Evolutionary conservation across 148 eudicot species (phyloP).

Genomic region (Vaccinium myrtillus): DNA sequence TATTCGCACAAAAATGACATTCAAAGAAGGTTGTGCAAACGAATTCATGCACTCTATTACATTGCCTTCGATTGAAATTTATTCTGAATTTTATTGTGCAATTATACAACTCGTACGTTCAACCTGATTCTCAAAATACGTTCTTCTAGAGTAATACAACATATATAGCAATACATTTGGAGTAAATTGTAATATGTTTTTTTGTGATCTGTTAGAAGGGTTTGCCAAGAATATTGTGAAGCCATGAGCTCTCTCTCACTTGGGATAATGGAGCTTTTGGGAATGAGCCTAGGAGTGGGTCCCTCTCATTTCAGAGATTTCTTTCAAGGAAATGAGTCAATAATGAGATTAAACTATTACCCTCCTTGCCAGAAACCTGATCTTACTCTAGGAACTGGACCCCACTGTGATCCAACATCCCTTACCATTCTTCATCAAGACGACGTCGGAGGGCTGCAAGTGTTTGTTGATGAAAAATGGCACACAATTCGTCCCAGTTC

Average conservation of each 20-base stretch:
- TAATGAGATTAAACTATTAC: constrained; percentile 42
- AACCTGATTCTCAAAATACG: background rate
- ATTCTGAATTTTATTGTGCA: background rate
- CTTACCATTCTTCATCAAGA: constrained; percentile 52
- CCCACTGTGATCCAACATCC: constrained; percentile 53
- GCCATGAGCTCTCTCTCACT: constrained; percentile 40
- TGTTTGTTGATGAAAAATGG: constrained; percentile 41
- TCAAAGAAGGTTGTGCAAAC: too few relatives aligned
- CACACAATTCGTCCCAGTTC: constrained; percentile 31
- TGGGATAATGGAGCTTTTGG: constrained; percentile 43
- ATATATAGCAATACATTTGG: background rate
- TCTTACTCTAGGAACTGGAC: constrained; percentile 43
- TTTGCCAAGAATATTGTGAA: constrained; percentile 45
- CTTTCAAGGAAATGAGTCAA: constrained; percentile 38
- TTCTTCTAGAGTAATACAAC: too few relatives aligned
- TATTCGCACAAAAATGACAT: too few relatives aligned
- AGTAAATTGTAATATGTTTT: too few relatives aligned
- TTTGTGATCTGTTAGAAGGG: constrained; percentile 20
- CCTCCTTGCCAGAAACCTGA: constrained; percentile 41
- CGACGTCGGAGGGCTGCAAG: constrained; percentile 47
- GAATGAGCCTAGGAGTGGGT: constrained; percentile 39
- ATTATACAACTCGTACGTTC: background rate
- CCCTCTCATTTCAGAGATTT: constrained; percentile 26
- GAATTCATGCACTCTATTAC: too few relatives aligned
- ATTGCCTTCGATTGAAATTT: too few relatives aligned